phyloP scores from a whole-genome alignment of 352 stramenopile genomes.

The Elongisporangium senticosum region DNA sequence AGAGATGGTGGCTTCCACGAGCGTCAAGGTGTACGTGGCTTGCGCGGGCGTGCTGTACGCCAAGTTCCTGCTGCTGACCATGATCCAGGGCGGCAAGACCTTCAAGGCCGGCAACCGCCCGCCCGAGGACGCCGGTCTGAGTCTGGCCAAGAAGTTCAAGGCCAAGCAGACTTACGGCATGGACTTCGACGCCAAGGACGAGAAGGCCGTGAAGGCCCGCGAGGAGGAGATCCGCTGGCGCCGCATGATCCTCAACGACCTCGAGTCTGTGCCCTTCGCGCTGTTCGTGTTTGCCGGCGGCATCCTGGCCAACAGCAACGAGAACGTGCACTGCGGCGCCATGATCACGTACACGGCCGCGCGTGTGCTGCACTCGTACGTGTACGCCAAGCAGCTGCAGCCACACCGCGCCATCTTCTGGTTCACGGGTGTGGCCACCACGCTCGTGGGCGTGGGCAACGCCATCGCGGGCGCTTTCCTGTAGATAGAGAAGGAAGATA shows the following conservation, averaged over 20 bases:
- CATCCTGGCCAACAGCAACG: conserved; percentile 18
- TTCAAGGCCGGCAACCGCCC: conserved; percentile 31
- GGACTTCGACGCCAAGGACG: conserved; percentile 16
- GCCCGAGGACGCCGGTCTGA: conserved; percentile 29
- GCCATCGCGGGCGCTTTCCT: neutral
- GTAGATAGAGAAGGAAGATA: neutral
- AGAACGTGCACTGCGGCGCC: conserved; percentile 12
- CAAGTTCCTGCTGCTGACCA: conserved; percentile 31
- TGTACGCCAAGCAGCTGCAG: conserved; percentile 36
- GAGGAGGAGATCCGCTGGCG: conserved; percentile 35
- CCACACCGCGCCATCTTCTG: conserved; percentile 27
- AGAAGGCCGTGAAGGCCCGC: conserved; percentile 18
- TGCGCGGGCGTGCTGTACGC: conserved; percentile 31
- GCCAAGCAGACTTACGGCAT: conserved; percentile 31
- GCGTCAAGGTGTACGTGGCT: conserved; percentile 27
- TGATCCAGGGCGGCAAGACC: conserved; percentile 27
- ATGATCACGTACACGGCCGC: conserved; percentile 27
- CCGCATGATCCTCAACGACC: conserved; percentile 44
- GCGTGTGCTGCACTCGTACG: conserved; percentile 30
- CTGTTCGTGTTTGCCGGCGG: conserved; percentile 31
- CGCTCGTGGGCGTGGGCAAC: conserved; percentile 15
- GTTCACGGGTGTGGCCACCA: conserved; percentile 6
- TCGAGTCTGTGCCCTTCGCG: conserved; percentile 43
- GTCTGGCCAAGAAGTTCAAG: conserved; percentile 10
- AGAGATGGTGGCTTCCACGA: conserved; percentile 13